phyloP scores from a whole-genome alignment of 1,139 yeast genomes.

The Candida tetrigidarum region DNA sequence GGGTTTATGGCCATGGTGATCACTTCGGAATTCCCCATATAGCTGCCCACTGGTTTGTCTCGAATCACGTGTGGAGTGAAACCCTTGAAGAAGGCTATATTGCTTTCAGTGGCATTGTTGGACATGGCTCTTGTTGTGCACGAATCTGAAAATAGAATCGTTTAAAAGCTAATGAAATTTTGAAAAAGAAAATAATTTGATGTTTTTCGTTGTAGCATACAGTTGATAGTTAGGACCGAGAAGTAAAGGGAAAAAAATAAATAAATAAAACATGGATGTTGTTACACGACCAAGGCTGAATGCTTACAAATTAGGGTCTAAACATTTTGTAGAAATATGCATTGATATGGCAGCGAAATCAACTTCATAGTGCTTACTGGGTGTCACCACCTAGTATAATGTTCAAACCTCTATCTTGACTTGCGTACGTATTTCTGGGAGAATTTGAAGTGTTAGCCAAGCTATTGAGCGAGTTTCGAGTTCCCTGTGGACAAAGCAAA shows the following conservation, averaged over 20 bases:
- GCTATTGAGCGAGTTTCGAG: too few relatives aligned
- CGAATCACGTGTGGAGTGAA: slow-evolving; percentile 25
- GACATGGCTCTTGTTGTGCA: background rate
- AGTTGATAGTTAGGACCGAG: background rate
- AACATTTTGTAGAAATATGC: too few relatives aligned
- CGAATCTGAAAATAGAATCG: background rate
- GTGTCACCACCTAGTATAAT: too few relatives aligned
- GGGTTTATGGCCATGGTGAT: slow-evolving; percentile 37
- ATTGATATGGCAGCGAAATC: too few relatives aligned
- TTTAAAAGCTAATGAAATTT: background rate
- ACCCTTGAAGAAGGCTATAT: slow-evolving; percentile 27
- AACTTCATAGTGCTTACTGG: too few relatives aligned
- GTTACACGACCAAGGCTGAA: too few relatives aligned
- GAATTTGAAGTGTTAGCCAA: too few relatives aligned
- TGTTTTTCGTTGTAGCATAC: background rate
- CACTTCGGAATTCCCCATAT: slow-evolving; percentile 33
- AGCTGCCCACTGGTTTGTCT: slow-evolving; percentile 33
- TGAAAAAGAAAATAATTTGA: background rate
- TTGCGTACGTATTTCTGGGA: too few relatives aligned
- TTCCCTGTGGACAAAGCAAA: too few relatives aligned
- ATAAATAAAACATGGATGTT: too few relatives aligned
- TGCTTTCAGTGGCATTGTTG: slow-evolving; percentile 9
- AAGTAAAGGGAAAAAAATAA: background rate
- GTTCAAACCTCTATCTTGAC: too few relatives aligned
- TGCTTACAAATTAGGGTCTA: too few relatives aligned